phyloP scores from a whole-genome alignment of 345 rosid species.

The Heritiera fomes region DNA sequence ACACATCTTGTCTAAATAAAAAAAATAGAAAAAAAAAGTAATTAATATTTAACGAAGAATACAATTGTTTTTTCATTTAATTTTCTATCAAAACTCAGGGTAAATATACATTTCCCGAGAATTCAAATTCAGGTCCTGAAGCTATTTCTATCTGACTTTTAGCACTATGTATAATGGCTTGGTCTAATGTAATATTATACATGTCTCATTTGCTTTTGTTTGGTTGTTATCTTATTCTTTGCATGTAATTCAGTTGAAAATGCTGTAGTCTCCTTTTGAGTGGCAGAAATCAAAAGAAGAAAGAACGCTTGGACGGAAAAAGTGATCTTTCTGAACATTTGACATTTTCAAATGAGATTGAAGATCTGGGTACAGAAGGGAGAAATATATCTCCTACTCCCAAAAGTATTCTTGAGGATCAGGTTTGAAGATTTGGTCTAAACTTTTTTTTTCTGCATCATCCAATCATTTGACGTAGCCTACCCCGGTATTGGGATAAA shows the following conservation, averaged over 20 bases:
- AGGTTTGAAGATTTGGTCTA: slow-evolving; percentile 52
- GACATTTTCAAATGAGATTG: slow-evolving; percentile 49
- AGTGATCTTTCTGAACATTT: slow-evolving; percentile 59
- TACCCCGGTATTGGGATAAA: too few relatives aligned
- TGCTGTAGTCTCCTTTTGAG: slow-evolving; percentile 18
- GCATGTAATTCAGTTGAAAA: neutral
- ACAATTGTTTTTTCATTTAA: too few relatives aligned
- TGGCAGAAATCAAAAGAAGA: slow-evolving; percentile 58
- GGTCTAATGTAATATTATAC: neutral
- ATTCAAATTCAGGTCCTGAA: neutral
- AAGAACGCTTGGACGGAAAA: slow-evolving; percentile 49
- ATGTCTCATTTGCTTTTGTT: neutral
- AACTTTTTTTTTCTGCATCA: neutral
- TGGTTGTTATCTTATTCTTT: neutral
- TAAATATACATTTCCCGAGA: too few relatives aligned
- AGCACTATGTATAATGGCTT: neutral
- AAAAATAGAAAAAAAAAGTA: too few relatives aligned
- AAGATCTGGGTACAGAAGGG: slow-evolving; percentile 50
- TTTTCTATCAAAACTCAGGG: too few relatives aligned
- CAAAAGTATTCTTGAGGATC: slow-evolving; percentile 50
- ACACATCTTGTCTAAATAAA: too few relatives aligned
- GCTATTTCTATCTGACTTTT: neutral
- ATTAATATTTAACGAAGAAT: too few relatives aligned
- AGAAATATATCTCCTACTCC: slow-evolving; percentile 44
- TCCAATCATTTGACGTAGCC: neutral